Conservation (phyloP, 1,139 yeast genomes). For the Suhomyces coccinellae region DNA sequence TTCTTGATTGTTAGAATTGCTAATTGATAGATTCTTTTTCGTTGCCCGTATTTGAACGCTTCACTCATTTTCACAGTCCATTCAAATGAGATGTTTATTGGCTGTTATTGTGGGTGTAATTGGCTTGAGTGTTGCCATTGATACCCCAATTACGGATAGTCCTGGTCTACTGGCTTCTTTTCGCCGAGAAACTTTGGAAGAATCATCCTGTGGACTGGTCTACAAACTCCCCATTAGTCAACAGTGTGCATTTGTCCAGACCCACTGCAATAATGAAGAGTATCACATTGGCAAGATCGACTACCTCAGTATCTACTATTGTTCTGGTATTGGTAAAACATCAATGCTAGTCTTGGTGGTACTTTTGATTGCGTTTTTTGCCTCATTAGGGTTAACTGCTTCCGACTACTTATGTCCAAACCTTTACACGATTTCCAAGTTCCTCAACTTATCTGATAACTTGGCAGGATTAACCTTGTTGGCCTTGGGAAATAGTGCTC, state of each 20-base stretch:
- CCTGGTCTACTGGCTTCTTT: not conserved
- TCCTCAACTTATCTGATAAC: slow-evolving; percentile 67
- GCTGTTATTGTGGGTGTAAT: not conserved
- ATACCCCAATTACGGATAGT: not conserved
- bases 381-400: slow-evolving; percentile 70
- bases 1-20: too few species aligned
- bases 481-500: slow-evolving; percentile 91
- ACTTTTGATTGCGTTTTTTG: slow-evolving; percentile 47
- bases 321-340: slow-evolving; percentile 11
- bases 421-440: slow-evolving; percentile 58
- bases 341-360: slow-evolving; percentile 19
- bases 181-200: not conserved
- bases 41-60: not conserved
- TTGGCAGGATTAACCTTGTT: slow-evolving; percentile 84
- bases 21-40: not conserved
- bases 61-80: not conserved
- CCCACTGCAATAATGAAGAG: slow-evolving; percentile 40
- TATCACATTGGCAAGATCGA: slow-evolving; percentile 20
- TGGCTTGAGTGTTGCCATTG: not conserved
- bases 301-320: slow-evolving; percentile 22
- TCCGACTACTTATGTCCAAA: slow-evolving; percentile 78
- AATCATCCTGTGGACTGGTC: slow-evolving; percentile 14
- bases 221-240: slow-evolving; percentile 25
- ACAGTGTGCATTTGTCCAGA: slow-evolving; percentile 46
- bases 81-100: not conserved